These are phyloP conservation scores for Colletotrichum sp. DNA, from an alignment of 2,329 filamentous ascomycete species.

Conservation along the genomic window DNA sequence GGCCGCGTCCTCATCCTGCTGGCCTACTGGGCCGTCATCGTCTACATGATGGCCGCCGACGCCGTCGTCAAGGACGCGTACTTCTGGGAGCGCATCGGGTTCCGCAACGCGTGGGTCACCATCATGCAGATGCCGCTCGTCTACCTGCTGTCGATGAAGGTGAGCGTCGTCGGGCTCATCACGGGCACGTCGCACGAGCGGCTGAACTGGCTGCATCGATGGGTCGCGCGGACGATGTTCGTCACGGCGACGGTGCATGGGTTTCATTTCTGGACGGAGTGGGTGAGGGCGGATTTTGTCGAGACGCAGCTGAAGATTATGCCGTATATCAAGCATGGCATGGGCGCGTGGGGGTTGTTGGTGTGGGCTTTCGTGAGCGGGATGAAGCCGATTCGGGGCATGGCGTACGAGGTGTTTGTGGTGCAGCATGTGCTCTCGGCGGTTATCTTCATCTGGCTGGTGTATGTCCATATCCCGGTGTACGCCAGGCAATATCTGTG, in stretches of 20 bases:
- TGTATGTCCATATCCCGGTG: conserved; percentile 67
- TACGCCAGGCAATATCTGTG: conserved; percentile 68
- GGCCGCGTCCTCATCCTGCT: conserved; percentile 60
- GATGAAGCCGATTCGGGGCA: conserved; percentile 66
- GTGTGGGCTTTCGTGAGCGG: conserved; percentile 70
- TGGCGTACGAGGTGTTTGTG: conserved; percentile 74
- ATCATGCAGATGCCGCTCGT: conserved; percentile 69
- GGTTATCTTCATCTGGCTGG: conserved; percentile 64
- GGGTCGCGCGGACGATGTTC: conserved; percentile 73
- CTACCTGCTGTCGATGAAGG: conserved; percentile 66
- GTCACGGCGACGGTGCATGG: conserved; percentile 73
- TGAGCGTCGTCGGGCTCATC: conserved; percentile 63
- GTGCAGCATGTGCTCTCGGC: conserved; percentile 70
- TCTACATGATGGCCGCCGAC: conserved; percentile 60
- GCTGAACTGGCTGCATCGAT: conserved; percentile 76
- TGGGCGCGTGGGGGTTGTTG: conserved; percentile 70
- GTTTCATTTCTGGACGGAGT: conserved; percentile 71
- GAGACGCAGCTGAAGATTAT: conserved; percentile 64
- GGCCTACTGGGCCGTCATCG: conserved; percentile 63
- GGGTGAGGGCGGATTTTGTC: conserved; percentile 65
- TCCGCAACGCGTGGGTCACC: conserved; percentile 71
- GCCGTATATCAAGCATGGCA: conserved; percentile 59
- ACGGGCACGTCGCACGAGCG: conserved; percentile 71
- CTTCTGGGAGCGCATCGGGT: conserved; percentile 70
- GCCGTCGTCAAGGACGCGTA: conserved; percentile 57